Evolutionary conservation across 306 rosid genomes (phyloP), one percentile per base, ranked within the genome.

Genomic region (Delonix regia): DNA sequence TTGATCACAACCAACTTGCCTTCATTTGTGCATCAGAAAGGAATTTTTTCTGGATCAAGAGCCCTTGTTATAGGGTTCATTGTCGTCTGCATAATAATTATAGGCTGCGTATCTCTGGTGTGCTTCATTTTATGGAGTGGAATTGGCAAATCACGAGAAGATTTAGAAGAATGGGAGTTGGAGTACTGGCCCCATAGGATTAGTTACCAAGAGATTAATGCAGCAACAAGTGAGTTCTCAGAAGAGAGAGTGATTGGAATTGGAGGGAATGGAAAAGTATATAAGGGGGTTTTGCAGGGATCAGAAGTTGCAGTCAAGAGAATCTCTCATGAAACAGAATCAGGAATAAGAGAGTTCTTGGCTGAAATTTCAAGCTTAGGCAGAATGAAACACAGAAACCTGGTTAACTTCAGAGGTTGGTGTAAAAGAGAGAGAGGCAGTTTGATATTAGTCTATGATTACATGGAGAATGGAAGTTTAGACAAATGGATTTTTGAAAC

Each of bases 361-460:
- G 86, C 87, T 6, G 88, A 89, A 76, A 59, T 89, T 67, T 87
- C 87, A 34, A 87, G 91, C 79, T 9, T 89, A n/a, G 90, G 94
- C 33, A 87, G 91, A 76, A 39, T 87, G 68, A 80, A 84, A 77
- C 91, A 89, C 21, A 80, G 88, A 76, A 87, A 89, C 52, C 69
- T 87, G 36, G 91, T 89, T 1, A 78, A 85, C 15, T 51, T 87
- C 22, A 80, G 82, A 75, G 91, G 91, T 6, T 89, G 94, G 91
- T 87, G 91, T 42, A 89, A 85, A 55, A 87, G 71, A 48, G 87
- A 83, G 62, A 85, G 27, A 6, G 76, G 83, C 72, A 82, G 63
- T 73, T 67, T 89, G 36, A 82, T 89, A 19, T 48, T 87, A 77
- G 82, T 85, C 60, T 89, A 84, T 59, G 91, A 89, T 56, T 89